Conservation (phyloP, 176 grass and related monocot species). For the Poa annua region DNA sequence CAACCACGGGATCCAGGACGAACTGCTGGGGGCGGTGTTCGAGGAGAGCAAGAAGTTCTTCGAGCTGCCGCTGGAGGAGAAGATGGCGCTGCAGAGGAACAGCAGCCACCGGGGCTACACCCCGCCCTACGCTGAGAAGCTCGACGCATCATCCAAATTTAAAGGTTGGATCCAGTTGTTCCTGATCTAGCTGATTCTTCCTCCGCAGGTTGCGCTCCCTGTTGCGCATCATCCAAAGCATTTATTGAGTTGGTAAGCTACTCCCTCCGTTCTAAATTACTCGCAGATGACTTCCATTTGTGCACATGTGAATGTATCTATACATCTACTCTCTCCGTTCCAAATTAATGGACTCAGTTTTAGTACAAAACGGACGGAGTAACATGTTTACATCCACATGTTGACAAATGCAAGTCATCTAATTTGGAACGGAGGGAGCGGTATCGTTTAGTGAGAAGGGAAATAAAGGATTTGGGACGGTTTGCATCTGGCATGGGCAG, state of each 20-base stretch:
- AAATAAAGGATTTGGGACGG: neutral
- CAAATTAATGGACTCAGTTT: no score
- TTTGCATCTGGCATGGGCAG: neutral
- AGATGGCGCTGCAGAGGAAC: slow-evolving; percentile 61
- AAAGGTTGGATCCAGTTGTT: slow-evolving; percentile 39
- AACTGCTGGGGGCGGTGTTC: slow-evolving; percentile 48
- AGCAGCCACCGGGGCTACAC: slow-evolving; percentile 69
- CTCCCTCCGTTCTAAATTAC: no score
- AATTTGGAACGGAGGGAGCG: no score
- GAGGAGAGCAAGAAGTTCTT: slow-evolving; percentile 73
- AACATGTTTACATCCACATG: no score
- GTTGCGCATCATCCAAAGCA: neutral
- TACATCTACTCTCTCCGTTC: no score
- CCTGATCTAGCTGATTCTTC: neutral
- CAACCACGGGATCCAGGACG: slow-evolving; percentile 64
- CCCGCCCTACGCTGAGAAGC: slow-evolving; percentile 66
- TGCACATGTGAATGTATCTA: no score
- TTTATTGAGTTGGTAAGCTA: neutral
- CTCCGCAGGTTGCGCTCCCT: neutral
- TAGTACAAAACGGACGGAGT: no score
- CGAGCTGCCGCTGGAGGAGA: slow-evolving; percentile 59
- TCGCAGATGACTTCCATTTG: no score
- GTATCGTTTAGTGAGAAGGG: slow-evolving; percentile 3
- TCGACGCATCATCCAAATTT: slow-evolving; percentile 63
- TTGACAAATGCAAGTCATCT: no score